Conservation (phyloP, 73 alveolate genomes). For the Uronychia setigera region DNA sequence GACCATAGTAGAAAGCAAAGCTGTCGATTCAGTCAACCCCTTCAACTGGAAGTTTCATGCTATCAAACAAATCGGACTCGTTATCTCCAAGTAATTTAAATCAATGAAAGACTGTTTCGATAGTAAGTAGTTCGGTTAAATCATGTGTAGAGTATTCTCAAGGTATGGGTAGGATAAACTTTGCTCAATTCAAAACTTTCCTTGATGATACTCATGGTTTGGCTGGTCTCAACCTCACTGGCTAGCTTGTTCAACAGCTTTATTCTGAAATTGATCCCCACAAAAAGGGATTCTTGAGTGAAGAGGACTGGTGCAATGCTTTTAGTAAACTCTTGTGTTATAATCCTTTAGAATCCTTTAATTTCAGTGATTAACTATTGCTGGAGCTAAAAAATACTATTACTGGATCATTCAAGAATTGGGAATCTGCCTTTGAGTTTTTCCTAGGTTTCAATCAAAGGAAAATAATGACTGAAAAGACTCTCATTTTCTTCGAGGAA, state of each 20-base stretch:
- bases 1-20: constrained; percentile 33
- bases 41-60: constrained; percentile 86
- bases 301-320: constrained; percentile 75
- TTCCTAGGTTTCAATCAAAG: constrained; percentile 43
- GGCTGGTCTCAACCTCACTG: constrained; percentile 81
- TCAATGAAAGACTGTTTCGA: constrained; percentile 59
- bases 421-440: constrained; percentile 73
- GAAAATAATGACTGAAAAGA: constrained; percentile 19
- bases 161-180: constrained; percentile 49
- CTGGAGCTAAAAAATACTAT: constrained; percentile 71
- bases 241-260: constrained; percentile 59
- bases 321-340: constrained; percentile 7
- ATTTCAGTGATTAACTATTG: constrained; percentile 60
- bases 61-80: constrained; percentile 74
- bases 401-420: constrained; percentile 54
- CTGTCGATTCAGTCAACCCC: constrained; percentile 51
- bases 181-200: constrained; percentile 67
- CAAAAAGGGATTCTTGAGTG: constrained; percentile 80
- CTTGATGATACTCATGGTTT: constrained; percentile 64
- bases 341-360: constrained; percentile 42
- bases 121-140: not conserved
- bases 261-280: constrained; percentile 82
- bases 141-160: constrained; percentile 39
- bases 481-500: constrained; percentile 35
- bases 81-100: constrained; percentile 62